Evolutionary conservation across 1,284 basidiomycete species (phyloP).

Genomic region (Boletus hoseneyae): DNA sequence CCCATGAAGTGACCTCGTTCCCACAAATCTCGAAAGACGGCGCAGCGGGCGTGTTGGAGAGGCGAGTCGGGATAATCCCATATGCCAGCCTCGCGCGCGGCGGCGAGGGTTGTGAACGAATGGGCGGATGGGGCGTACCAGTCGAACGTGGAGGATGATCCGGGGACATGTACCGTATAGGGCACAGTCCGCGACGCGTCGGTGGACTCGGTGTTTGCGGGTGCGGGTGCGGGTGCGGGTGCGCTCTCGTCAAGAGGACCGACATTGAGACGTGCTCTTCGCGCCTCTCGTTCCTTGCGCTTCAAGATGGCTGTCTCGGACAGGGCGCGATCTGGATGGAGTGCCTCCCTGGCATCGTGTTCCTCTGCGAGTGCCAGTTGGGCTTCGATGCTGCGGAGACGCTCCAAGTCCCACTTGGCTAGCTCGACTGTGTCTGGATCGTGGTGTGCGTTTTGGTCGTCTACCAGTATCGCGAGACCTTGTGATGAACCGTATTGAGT

Average conservation of each 20-base stretch:
- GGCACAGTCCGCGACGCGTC: slow-evolving; percentile 21
- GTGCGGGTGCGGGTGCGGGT: no score
- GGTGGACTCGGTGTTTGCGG: no score
- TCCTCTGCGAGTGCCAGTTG: slow-evolving; percentile 48
- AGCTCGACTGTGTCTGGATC: slow-evolving; percentile 54
- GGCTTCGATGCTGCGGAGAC: slow-evolving; percentile 42
- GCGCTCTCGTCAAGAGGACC: slow-evolving; percentile 11
- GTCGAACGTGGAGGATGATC: slow-evolving; percentile 52
- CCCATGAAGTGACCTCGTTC: slow-evolving; percentile 83
- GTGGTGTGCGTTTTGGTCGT: slow-evolving; percentile 64
- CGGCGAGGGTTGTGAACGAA: slow-evolving; percentile 54
- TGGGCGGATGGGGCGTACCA: slow-evolving; percentile 55
- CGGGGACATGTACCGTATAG: slow-evolving; percentile 60
- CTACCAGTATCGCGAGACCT: slow-evolving; percentile 78
- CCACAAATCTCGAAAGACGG: slow-evolving; percentile 79
- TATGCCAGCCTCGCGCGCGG: slow-evolving; percentile 63
- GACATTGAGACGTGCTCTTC: slow-evolving; percentile 10
- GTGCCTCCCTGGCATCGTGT: slow-evolving; percentile 44
- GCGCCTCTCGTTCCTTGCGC: slow-evolving; percentile 64
- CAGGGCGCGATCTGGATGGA: slow-evolving; percentile 44
- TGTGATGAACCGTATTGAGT: background rate
- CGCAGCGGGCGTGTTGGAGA: slow-evolving; percentile 69
- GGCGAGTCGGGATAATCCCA: slow-evolving; percentile 74
- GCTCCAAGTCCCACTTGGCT: slow-evolving; percentile 51
- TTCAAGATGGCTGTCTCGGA: slow-evolving; percentile 64